These are phyloP conservation scores for Penicillium pulvis DNA, from an alignment of 495 filamentous ascomycete species.

Conservation along the genomic window DNA sequence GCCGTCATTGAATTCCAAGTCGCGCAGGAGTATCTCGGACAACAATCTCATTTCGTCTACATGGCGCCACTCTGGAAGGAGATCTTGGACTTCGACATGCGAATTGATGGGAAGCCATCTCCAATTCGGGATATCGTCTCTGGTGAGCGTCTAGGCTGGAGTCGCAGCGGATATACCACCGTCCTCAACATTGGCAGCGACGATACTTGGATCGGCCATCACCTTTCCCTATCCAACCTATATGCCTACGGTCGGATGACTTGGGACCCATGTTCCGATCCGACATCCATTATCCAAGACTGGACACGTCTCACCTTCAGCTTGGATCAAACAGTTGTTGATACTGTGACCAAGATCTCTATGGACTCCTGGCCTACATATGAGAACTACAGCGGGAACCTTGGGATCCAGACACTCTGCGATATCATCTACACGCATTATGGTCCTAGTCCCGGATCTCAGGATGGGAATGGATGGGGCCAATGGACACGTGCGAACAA, in stretches of 20 bases:
- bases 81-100: constrained; percentile 66
- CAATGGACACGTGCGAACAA: constrained; percentile 71
- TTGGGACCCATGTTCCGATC: constrained; percentile 57
- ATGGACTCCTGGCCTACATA: constrained; percentile 73
- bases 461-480: constrained; percentile 70
- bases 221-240: constrained; percentile 71
- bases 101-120: constrained; percentile 55
- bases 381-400: constrained; percentile 70
- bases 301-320: constrained; percentile 71
- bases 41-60: constrained; percentile 70
- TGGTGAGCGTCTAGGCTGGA: constrained; percentile 59
- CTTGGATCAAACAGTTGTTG: constrained; percentile 50
- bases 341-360: constrained; percentile 62
- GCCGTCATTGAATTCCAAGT: constrained; percentile 67
- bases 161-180: constrained; percentile 62
- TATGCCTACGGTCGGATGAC: constrained; percentile 69
- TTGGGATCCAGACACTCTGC: constrained; percentile 69
- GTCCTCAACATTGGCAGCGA: constrained; percentile 72
- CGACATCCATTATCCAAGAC: constrained; percentile 56
- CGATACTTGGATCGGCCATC: constrained; percentile 66
- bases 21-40: constrained; percentile 70
- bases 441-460: constrained; percentile 65
- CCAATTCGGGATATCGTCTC: constrained; percentile 59
- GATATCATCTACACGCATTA: constrained; percentile 69
- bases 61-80: constrained; percentile 67